Conservation (phyloP, 2,329 filamentous ascomycete species). For the Nannizziopsis arthrosporioides region DNA sequence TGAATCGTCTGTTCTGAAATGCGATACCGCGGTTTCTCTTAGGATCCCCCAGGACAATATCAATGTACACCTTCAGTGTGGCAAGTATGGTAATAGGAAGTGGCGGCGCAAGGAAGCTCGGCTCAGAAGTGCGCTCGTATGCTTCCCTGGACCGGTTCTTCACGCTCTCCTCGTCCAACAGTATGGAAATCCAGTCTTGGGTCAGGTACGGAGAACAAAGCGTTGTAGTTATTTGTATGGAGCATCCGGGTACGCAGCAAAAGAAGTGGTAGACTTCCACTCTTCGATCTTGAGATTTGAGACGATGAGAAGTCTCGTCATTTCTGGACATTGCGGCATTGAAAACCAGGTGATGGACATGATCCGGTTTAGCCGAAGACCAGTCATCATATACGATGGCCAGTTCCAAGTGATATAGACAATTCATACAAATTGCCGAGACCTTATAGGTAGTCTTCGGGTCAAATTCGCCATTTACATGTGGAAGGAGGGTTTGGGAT, state of each 20-base stretch:
- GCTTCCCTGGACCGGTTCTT: slow-evolving; percentile 43
- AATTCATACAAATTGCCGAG: slow-evolving; percentile 50
- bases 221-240: slow-evolving; percentile 41
- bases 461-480: slow-evolving; percentile 22
- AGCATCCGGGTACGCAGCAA: slow-evolving; percentile 50
- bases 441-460: slow-evolving; percentile 41
- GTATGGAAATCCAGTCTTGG: slow-evolving; percentile 37
- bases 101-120: slow-evolving; percentile 32
- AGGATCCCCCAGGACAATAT: slow-evolving; percentile 43
- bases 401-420: slow-evolving; percentile 51
- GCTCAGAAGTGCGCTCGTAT: slow-evolving; percentile 41
- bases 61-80: slow-evolving; percentile 49
- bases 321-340: slow-evolving; percentile 23
- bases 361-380: slow-evolving; percentile 37
- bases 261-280: slow-evolving; percentile 42
- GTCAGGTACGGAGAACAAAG: slow-evolving; percentile 42
- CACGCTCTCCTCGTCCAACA: slow-evolving; percentile 45
- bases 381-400: slow-evolving; percentile 41
- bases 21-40: slow-evolving; percentile 45
- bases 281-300: slow-evolving; percentile 23
- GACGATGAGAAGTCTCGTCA: slow-evolving; percentile 15
- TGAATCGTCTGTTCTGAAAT: slow-evolving; percentile 51
- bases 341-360: slow-evolving; percentile 52
- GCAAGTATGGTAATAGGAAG: slow-evolving; percentile 44
- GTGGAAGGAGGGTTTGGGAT: slow-evolving; percentile 36